phyloP scores from a whole-genome alignment of 2,329 filamentous ascomycete species.

The Neobulgaria alba region DNA sequence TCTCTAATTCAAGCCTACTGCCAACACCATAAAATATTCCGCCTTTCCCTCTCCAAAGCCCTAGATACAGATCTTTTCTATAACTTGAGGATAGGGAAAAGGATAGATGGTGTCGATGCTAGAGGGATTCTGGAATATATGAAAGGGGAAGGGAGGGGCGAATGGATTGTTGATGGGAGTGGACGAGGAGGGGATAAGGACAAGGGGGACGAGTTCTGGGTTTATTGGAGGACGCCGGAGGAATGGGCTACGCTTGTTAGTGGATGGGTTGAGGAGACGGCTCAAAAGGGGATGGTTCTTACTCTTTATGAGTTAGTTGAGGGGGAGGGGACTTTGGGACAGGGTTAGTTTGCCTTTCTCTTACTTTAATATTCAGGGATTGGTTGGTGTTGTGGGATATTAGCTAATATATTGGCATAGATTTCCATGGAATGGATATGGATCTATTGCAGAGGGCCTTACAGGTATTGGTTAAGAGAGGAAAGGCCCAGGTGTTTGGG shows the following conservation, averaged over 20 bases:
- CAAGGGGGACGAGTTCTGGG: conserved; percentile 46
- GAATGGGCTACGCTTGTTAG: conserved; percentile 81
- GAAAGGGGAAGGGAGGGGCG: conserved; percentile 49
- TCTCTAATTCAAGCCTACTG: conserved; percentile 77
- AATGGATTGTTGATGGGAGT: conserved; percentile 47
- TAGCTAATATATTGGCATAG: conserved; percentile 27
- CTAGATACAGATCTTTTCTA: conserved; percentile 49
- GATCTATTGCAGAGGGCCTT: conserved; percentile 75
- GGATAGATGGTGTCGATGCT: conserved; percentile 42
- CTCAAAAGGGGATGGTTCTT: conserved; percentile 78
- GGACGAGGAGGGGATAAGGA: conserved; percentile 50
- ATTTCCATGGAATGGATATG: conserved; percentile 82
- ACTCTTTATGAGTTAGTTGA: conserved; percentile 88
- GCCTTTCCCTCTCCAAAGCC: conserved; percentile 57
- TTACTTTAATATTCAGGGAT: neutral
- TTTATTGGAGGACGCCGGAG: conserved; percentile 80
- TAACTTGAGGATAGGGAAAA: conserved; percentile 46
- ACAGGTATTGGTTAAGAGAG: conserved; percentile 74
- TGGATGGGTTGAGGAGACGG: conserved; percentile 76
- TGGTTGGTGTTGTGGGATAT: neutral
- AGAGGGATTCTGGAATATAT: conserved; percentile 52
- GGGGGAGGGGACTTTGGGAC: conserved; percentile 68
- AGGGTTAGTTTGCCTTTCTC: conserved; percentile 41
- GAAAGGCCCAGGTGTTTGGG: conserved; percentile 90
- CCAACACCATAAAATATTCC: conserved; percentile 66